These are phyloP conservation scores for Pythium apleroticum DNA, from an alignment of 352 stramenopile species.

Conservation along the genomic window DNA sequence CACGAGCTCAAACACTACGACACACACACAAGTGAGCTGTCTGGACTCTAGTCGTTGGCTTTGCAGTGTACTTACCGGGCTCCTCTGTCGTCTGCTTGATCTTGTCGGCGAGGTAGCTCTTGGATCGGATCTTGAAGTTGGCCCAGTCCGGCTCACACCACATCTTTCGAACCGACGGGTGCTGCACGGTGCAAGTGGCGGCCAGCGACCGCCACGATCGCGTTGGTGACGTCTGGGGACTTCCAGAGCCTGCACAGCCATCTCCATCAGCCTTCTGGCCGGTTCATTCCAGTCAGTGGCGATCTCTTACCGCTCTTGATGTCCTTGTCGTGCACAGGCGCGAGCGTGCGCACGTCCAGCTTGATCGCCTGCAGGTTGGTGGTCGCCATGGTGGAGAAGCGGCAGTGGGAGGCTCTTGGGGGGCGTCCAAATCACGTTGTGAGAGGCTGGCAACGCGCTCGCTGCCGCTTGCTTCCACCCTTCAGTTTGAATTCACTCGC, in stretches of 20 bases:
- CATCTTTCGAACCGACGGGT: slow-evolving; percentile 55
- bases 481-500: not conserved
- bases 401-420: not conserved
- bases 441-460: not conserved
- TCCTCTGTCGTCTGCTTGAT: slow-evolving; percentile 59
- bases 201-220: slow-evolving; percentile 53
- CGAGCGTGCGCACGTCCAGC: slow-evolving; percentile 26
- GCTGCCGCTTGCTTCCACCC: not conserved
- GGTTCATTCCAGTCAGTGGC: no score
- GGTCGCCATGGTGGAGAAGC: slow-evolving; percentile 5
- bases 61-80: slow-evolving; percentile 56
- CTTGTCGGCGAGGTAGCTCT: slow-evolving; percentile 68
- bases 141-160: slow-evolving; percentile 66
- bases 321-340: slow-evolving; percentile 18
- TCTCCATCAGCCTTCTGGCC: not conserved
- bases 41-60: no score
- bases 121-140: slow-evolving; percentile 69
- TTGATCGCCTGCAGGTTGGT: slow-evolving; percentile 19
- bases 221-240: slow-evolving; percentile 36
- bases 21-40: not conserved
- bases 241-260: not conserved
- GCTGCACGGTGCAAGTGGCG: slow-evolving; percentile 44
- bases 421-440: not conserved
- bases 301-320: slow-evolving; percentile 28
- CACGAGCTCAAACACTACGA: slow-evolving; percentile 75